Evolutionary conservation across 1,284 basidiomycete genomes (phyloP), one percentile per base, ranked within the genome.

Genomic region (Moesziomyces globuligerus): DNA sequence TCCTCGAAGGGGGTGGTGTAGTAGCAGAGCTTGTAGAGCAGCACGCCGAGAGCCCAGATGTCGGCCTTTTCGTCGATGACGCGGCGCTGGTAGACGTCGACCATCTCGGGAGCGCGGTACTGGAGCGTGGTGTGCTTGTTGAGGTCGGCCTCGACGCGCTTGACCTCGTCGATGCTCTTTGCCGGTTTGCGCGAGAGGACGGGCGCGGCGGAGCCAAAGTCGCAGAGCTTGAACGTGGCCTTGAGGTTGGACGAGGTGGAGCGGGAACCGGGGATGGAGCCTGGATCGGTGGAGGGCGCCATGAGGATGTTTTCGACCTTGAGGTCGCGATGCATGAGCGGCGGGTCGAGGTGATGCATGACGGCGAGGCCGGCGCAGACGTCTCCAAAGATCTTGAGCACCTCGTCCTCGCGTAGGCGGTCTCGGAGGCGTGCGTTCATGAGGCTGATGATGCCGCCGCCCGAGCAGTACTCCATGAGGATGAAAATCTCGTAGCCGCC

Each of bases 371-470:
- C 80, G 15, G 65, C 68, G 52, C 76, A 78, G 32, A 82, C 77
- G 32, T 82, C 79, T 24, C 71, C 69, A 48, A 99, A 98, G 80
- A 99, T 98, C 83, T 94, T 92, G 47, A 99, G 87, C 76, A 99
- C 98, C 83, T 99, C 96, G 25, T 89, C 87, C 84, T 98, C 96
- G 3, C 92, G 92, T 43, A 98, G 86, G 23, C 96, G 89, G 83
- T 98, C 93, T 48, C 94, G 89, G 37, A 98, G 86, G 46, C 95
- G 88, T 74, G 94, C 89, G 84, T 99, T 99, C 90, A 99, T 92
- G 88, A 98, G 92, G 84, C 98, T 96, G 83, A 99, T 98, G 76
- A 98, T 96, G 37, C 96, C 96, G 24, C 96, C 96, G 41, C 88
- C 89, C 9, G 87, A 78, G 82, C 94, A 97, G 83, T 90, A 97